Percentiles rank a stretch among this genome's conserved stretches.
These are phyloP conservation scores for Alternaria solani DNA, from an alignment of 2,329 filamentous ascomycete species.

Conservation along the genomic window DNA sequence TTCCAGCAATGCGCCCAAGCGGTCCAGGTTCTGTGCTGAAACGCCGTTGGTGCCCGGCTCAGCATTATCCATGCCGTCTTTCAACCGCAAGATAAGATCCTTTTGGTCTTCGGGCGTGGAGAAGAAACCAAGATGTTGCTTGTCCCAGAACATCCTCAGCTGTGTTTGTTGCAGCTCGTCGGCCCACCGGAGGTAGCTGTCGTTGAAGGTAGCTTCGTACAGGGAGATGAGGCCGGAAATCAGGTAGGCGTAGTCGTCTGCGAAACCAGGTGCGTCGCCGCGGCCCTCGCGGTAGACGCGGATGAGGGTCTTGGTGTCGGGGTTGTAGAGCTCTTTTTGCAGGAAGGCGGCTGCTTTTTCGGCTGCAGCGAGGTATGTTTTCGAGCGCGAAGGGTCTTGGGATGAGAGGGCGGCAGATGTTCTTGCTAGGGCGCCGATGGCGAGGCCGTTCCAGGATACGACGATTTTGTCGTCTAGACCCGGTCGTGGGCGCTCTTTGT, in stretches of 20 bases:
- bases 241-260: slow-evolving; percentile 93
- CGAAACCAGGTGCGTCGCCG: slow-evolving; percentile 75
- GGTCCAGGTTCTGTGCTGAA: slow-evolving; percentile 86
- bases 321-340: slow-evolving; percentile 75
- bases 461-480: slow-evolving; percentile 88
- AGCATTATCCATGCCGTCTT: slow-evolving; percentile 93
- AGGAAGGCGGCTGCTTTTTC: slow-evolving; percentile 76
- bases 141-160: slow-evolving; percentile 79
- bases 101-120: slow-evolving; percentile 69
- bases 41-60: slow-evolving; percentile 90
- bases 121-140: slow-evolving; percentile 71
- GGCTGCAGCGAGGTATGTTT: slow-evolving; percentile 71
- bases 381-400: slow-evolving; percentile 65
- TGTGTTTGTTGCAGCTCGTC: slow-evolving; percentile 82
- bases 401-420: slow-evolving; percentile 72
- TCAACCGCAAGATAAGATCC: slow-evolving; percentile 83
- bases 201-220: slow-evolving; percentile 82
- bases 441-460: slow-evolving; percentile 86
- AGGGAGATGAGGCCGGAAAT: slow-evolving; percentile 83
- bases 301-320: slow-evolving; percentile 68
- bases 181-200: slow-evolving; percentile 79
- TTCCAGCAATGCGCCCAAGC: slow-evolving; percentile 74
- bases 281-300: slow-evolving; percentile 76
- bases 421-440: slow-evolving; percentile 81
- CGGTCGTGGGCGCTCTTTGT: slow-evolving; percentile 77